Evolutionary conservation across 257 asterid genomes (phyloP).

Genomic region (Jacaranda copaia): DNA sequence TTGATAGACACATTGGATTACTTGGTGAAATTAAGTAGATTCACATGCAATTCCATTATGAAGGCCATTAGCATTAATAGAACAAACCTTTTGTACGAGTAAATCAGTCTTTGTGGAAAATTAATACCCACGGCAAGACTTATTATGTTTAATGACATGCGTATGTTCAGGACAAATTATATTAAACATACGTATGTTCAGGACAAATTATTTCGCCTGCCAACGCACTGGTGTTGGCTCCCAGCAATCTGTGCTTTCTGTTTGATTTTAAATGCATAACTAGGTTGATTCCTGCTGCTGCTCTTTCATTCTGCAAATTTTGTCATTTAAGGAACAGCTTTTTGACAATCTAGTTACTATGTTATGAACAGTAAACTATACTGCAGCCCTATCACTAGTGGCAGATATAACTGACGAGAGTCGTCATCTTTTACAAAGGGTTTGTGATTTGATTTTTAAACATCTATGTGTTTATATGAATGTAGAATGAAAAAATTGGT

Average conservation of each 20-base stretch:
- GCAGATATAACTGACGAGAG: neutral
- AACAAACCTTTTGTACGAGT: neutral
- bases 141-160: neutral
- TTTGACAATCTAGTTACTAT: neutral
- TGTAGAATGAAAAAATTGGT: conserved; percentile 60
- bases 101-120: neutral
- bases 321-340: neutral
- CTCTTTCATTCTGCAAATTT: too few species aligned
- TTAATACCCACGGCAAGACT: neutral
- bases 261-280: neutral
- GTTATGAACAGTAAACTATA: neutral
- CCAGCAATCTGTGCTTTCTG: neutral
- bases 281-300: neutral
- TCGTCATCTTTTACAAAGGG: neutral
- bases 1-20: neutral
- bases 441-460: conserved; percentile 9
- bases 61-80: neutral
- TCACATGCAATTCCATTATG: neutral
- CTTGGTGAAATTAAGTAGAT: neutral
- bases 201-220: neutral
- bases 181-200: neutral
- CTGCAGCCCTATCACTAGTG: neutral
- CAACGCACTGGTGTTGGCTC: neutral
- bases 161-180: neutral
- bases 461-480: conserved; percentile 17